Percentiles rank a stretch among this genome's conserved stretches.
These are phyloP conservation scores for Mycosphaerella arachidis DNA, from an alignment of 2,329 filamentous ascomycete species.

Conservation along the genomic window DNA sequence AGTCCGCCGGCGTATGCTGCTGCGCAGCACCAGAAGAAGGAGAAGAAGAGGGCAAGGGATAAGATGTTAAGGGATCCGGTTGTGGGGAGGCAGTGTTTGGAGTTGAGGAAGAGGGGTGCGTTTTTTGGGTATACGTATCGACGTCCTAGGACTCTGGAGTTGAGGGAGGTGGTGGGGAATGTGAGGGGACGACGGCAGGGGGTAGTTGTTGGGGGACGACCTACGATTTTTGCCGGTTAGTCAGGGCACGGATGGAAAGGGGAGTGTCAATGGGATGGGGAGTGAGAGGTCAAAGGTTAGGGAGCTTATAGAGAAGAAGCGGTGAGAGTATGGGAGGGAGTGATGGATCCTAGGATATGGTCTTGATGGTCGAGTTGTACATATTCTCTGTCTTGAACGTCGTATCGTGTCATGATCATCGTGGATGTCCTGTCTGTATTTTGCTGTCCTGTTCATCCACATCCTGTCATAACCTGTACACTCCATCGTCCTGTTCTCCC, in stretches of 20 bases:
- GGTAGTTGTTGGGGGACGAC: conserved; percentile 9
- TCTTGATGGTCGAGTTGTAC: neutral
- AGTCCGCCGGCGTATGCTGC: neutral
- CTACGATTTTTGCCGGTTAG: conserved; percentile 26
- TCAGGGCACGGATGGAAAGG: conserved; percentile 1
- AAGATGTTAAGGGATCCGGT: conserved; percentile 70
- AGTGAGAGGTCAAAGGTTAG: neutral
- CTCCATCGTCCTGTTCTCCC: no score
- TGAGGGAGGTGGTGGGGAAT: conserved; percentile 19
- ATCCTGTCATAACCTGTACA: no score
- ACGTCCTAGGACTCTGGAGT: conserved; percentile 27
- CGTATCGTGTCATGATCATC: neutral
- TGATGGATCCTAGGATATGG: neutral
- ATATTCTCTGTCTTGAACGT: neutral
- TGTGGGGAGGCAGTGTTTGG: conserved; percentile 64
- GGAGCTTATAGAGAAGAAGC: neutral
- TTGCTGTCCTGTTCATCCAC: neutral
- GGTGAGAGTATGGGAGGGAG: neutral
- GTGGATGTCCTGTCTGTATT: neutral
- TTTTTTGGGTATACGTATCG: conserved; percentile 90
- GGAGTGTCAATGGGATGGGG: neutral
- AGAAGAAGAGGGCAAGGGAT: conserved; percentile 78
- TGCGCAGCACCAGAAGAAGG: conserved; percentile 44
- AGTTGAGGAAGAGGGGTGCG: conserved; percentile 73
- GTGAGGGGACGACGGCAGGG: conserved; percentile 11